A percentile compares a stretch with the other conserved stretches of the same genome.
Conservation (phyloP, 805 yeast genomes). For the Cyberlindnera euphorbiae region DNA sequence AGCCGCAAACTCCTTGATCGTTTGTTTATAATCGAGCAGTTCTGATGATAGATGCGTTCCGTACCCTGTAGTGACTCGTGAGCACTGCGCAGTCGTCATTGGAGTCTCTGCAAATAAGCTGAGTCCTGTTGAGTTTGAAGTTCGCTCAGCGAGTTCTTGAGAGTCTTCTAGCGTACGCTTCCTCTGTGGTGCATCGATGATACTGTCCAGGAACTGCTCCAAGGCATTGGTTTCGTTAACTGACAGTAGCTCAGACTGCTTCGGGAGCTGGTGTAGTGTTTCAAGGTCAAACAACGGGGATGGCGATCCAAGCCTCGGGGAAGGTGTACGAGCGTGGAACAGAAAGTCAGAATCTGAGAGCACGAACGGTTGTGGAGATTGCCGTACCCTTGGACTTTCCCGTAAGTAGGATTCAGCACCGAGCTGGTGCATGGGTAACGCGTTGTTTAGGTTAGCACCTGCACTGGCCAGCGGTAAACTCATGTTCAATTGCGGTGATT, state of each 20-base stretch:
- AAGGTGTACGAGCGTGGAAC: conserved; percentile 12
- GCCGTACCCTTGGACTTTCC: no score
- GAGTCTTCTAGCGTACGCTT: background rate
- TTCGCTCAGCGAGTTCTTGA: no score
- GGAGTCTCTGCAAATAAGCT: no score
- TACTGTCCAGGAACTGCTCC: conserved; percentile 27
- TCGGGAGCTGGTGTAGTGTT: conserved; percentile 13
- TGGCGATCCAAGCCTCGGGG: conserved; percentile 11
- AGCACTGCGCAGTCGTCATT: no score
- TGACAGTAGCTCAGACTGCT: conserved; percentile 22
- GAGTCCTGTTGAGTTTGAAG: no score
- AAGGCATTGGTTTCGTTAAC: conserved; percentile 25
- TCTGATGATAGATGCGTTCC: background rate
- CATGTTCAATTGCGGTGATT: conserved; percentile 2
- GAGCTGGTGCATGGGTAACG: no score
- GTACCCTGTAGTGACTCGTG: no score
- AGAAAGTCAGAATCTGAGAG: conserved; percentile 3
- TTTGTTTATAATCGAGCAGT: background rate
- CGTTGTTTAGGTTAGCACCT: no score
- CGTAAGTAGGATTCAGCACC: no score
- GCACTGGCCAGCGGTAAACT: background rate
- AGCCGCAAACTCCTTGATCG: no score
- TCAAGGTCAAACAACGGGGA: conserved; percentile 15
- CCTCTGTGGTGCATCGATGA: conserved; percentile 22
- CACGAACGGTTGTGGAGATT: background rate